Conservation (phyloP, 768 basidiomycete genomes). For the Kwoniella mangroviensis region DNA sequence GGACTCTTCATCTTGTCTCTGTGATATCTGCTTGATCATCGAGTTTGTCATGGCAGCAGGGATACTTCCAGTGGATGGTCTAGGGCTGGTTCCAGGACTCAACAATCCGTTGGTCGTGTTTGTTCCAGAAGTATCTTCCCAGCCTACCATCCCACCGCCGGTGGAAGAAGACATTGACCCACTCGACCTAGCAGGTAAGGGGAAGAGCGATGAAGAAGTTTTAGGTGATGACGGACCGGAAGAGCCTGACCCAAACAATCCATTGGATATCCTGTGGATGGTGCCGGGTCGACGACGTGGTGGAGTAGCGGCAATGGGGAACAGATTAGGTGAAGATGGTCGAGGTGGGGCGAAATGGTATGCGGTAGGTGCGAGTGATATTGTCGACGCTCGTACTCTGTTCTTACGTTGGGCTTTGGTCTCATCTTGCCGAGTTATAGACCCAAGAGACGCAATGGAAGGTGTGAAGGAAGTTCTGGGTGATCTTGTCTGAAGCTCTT, state of each 20-base stretch:
- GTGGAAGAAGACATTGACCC: conserved; percentile 39
- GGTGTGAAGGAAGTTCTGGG: conserved; percentile 38
- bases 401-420: conserved; percentile 8
- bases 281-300: conserved; percentile 44
- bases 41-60: conserved; percentile 17
- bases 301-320: conserved; percentile 41
- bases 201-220: conserved; percentile 36
- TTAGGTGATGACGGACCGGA: conserved; percentile 39
- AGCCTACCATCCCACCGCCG: not conserved
- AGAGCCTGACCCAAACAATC: conserved; percentile 32
- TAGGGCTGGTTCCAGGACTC: conserved; percentile 34
- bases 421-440: conserved; percentile 5
- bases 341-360: conserved; percentile 22
- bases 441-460: conserved; percentile 30
- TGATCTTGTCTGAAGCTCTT: conserved; percentile 15
- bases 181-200: conserved; percentile 47
- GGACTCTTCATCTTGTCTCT: conserved; percentile 64
- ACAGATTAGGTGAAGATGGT: conserved; percentile 36
- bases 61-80: conserved; percentile 39
- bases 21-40: conserved; percentile 29
- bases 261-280: conserved; percentile 42
- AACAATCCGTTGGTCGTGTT: conserved; percentile 14
- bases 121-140: conserved; percentile 24
- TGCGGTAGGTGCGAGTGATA: conserved; percentile 38
- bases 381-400: conserved; percentile 46